Percentiles rank a stretch among this genome's conserved stretches.
Conservation (phyloP, 2,329 filamentous ascomycete genomes). For the Pseudocercospora ulei region DNA sequence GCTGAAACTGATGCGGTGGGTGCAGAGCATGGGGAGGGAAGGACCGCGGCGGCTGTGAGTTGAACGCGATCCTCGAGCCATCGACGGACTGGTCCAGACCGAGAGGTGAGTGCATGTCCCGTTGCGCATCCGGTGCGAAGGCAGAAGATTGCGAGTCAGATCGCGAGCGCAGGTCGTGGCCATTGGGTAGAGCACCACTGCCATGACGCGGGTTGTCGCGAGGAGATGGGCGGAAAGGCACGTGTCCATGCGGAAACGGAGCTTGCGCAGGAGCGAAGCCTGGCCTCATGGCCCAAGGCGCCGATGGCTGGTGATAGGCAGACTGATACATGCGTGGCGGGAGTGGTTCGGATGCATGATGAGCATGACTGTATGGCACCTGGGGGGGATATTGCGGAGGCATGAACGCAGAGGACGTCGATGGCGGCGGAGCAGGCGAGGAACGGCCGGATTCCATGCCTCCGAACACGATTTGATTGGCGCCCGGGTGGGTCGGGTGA, state of each 20-base stretch:
- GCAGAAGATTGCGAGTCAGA: slow-evolving; percentile 27
- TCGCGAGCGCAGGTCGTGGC: slow-evolving; percentile 19
- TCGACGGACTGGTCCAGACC: slow-evolving; percentile 16
- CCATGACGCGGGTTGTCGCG: slow-evolving; percentile 23
- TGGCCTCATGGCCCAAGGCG: slow-evolving; percentile 18
- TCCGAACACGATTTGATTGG: slow-evolving; percentile 35
- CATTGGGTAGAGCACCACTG: slow-evolving; percentile 18
- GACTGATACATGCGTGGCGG: slow-evolving; percentile 13
- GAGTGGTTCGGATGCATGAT: slow-evolving; percentile 27
- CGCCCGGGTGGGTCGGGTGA: slow-evolving; percentile 25
- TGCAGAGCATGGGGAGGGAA: slow-evolving; percentile 18
- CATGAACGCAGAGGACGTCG: slow-evolving; percentile 21
- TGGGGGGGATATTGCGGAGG: slow-evolving; percentile 18
- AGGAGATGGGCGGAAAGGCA: slow-evolving; percentile 26
- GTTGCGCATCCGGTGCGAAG: slow-evolving; percentile 6
- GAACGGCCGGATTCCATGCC: slow-evolving; percentile 34
- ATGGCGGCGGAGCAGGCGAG: slow-evolving; percentile 33
- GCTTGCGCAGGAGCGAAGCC: slow-evolving; percentile 17
- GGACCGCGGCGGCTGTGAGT: slow-evolving; percentile 7
- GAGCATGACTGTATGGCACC: slow-evolving; percentile 22
- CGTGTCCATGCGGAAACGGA: slow-evolving; percentile 17
- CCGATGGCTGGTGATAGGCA: slow-evolving; percentile 11
- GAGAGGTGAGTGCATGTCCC: slow-evolving; percentile 23
- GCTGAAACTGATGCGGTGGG: slow-evolving; percentile 18
- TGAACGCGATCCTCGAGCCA: slow-evolving; percentile 12